Evolutionary conservation across 1,284 basidiomycete genomes (phyloP), one percentile per base, ranked within the genome.

Genomic region (Caloboletus inedulis): DNA sequence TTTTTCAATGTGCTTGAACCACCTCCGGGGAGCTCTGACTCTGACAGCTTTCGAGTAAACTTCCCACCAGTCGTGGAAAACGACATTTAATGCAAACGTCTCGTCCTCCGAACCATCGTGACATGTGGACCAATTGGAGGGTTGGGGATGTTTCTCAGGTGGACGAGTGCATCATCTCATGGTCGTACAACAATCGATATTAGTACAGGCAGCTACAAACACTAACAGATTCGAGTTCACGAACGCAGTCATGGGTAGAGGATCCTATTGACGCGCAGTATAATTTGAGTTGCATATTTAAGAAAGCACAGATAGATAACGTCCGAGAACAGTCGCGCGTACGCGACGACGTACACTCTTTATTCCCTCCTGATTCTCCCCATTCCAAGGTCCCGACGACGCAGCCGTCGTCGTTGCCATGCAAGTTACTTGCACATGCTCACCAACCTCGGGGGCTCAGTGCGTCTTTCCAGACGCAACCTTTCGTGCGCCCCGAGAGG

Each of bases 401-500:
- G 30, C n/a, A 45, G n/a, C 14, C 13, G 16, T 42, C 27, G 25
- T 34, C 16, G 16, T 30, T 23, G 29, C 25, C 25, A 30, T 33
- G 14, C n/a, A 33, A 8, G 7, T 3, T 25, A n/a, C 21, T n/a
- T 30, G 16, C 13, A n/a, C 8, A 14, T 8, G 7, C 30, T 54
- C 9, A 8, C 30, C 25, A 30, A 37, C 16, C 7, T 45, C 14
- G 14, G 8, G n/a, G 10, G 7, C 7, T 63, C 27, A 67, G n/a
- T 62, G 41, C 9, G 14, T 41, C 55, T 70, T 70, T 35, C 58
- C 45, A 42, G 55, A 58, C 13, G 47, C 49, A 51, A 21, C 40
- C 44, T 54, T 64, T 29, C 39, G 42, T 5, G 33, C 36, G 18
- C 34, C 33, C 25, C 49, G 52, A 9, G 70, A 68, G 4, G 78